Conservation (phyloP, 805 yeast species). For the Candida endomychidarum region DNA sequence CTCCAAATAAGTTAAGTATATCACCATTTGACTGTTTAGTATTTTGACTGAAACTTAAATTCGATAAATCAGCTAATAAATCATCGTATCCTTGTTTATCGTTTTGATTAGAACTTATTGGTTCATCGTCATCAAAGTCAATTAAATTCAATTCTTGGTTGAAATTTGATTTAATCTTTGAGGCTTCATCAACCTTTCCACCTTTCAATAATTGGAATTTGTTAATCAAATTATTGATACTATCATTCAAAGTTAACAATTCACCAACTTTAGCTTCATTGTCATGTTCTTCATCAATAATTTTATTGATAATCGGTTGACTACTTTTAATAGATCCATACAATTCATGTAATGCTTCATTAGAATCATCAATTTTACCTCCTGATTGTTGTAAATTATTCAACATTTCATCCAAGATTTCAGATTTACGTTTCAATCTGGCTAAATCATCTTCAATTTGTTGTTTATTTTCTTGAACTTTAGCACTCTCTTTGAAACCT, state of each 20-base stretch:
- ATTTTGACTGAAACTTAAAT: slow-evolving; percentile 48
- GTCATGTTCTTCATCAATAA: slow-evolving; percentile 72
- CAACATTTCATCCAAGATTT: slow-evolving; percentile 85
- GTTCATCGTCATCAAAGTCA: slow-evolving; percentile 42
- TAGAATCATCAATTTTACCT: slow-evolving; percentile 42
- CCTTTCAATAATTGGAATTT: slow-evolving; percentile 65
- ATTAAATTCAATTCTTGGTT: slow-evolving; percentile 38
- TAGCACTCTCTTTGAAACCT: slow-evolving; percentile 85
- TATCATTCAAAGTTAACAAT: slow-evolving; percentile 70
- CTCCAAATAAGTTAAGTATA: slow-evolving; percentile 44
- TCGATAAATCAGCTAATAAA: slow-evolving; percentile 67
- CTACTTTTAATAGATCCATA: slow-evolving; percentile 77
- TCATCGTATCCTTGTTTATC: slow-evolving; percentile 56
- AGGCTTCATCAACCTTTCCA: slow-evolving; percentile 62
- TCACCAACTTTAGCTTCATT: slow-evolving; percentile 66
- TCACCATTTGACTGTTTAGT: slow-evolving; percentile 19
- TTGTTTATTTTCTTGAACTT: slow-evolving; percentile 65
- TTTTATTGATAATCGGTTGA: slow-evolving; percentile 81
- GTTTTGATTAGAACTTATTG: slow-evolving; percentile 30
- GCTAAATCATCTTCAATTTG: slow-evolving; percentile 82
- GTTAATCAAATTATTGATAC: slow-evolving; percentile 63
- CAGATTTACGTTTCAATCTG: slow-evolving; percentile 80
- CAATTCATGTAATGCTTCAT: slow-evolving; percentile 79
- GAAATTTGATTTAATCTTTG: slow-evolving; percentile 38
- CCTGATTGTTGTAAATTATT: slow-evolving; percentile 44